Evolutionary conservation across 73 alveolate species (phyloP).

Genomic region (Uronychia setigera): DNA sequence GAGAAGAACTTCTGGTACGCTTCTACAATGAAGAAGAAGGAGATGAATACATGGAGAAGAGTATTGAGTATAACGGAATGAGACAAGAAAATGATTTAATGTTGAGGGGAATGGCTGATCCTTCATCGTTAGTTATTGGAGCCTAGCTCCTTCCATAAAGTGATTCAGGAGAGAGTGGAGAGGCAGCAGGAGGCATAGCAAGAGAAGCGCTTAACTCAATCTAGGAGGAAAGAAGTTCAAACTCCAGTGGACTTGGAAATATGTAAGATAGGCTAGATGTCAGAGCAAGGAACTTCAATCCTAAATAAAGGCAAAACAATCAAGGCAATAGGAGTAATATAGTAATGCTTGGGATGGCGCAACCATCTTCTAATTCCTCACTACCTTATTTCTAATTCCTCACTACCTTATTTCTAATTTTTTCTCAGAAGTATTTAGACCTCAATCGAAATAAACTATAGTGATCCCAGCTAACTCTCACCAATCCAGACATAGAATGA

Average conservation of each 20-base stretch:
- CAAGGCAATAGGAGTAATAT: not conserved
- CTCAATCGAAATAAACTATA: too few species aligned
- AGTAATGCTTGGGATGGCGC: too few species aligned
- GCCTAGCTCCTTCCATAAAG: not conserved
- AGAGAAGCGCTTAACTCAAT: not conserved
- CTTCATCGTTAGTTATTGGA: not conserved
- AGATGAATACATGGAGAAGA: too few species aligned
- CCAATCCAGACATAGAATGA: not conserved
- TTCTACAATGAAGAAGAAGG: too few species aligned
- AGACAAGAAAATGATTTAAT: too few species aligned
- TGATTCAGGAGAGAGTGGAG: not conserved
- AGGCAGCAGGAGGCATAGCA: not conserved
- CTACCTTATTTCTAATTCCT: not conserved
- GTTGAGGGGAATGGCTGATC: not conserved
- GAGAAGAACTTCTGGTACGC: too few species aligned
- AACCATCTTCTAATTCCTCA: not conserved
- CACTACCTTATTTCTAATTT: too few species aligned
- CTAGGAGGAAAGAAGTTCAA: not conserved
- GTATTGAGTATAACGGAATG: too few species aligned
- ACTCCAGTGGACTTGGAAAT: not conserved
- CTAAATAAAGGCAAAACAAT: not conserved
- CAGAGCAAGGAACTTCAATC: too few species aligned
- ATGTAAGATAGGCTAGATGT: too few species aligned
- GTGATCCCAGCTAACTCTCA: not conserved
- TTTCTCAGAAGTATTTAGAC: too few species aligned